Conservation (phyloP, 306 rosid species). For the Acacia confusa region DNA sequence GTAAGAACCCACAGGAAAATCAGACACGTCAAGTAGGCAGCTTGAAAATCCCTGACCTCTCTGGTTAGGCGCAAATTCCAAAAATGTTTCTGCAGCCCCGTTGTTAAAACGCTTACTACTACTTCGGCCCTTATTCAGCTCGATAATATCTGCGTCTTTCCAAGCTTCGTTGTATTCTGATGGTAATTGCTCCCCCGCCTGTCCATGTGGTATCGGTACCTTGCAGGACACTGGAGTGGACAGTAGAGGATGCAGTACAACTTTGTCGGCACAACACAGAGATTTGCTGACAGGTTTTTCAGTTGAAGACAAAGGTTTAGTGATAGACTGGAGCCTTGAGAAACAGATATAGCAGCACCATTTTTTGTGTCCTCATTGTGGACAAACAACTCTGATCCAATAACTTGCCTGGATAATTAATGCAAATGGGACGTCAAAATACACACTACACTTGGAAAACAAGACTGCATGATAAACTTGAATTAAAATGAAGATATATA, state of each 20-base stretch:
- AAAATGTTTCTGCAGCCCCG: constrained; percentile 34
- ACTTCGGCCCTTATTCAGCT: constrained; percentile 31
- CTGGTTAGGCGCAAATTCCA: constrained; percentile 44
- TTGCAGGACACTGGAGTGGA: constrained; percentile 33
- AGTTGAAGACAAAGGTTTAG: constrained; percentile 61
- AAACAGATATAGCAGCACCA: constrained; percentile 35
- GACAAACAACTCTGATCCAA: constrained; percentile 55
- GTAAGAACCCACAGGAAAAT: constrained; percentile 55
- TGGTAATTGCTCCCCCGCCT: constrained; percentile 1
- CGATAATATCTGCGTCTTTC: constrained; percentile 47
- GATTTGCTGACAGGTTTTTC: constrained; percentile 40
- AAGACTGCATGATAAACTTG: neutral
- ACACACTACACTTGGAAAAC: neutral
- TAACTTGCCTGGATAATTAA: constrained; percentile 51
- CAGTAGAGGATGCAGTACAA: constrained; percentile 56
- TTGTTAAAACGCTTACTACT: constrained; percentile 12
- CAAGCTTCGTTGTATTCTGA: constrained; percentile 35
- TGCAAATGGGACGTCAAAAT: constrained; percentile 10
- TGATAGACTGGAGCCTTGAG: constrained; percentile 48
- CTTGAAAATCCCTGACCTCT: constrained; percentile 69
- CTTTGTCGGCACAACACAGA: constrained; percentile 29
- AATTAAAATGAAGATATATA: neutral
- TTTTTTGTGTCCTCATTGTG: constrained; percentile 28
- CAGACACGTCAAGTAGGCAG: constrained; percentile 66
- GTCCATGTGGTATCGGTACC: constrained; percentile 17